Percentiles rank a stretch among this genome's conserved stretches.
Evolutionary conservation across 495 filamentous ascomycete species (phyloP).

Genomic region (Neurospora intermedia): DNA sequence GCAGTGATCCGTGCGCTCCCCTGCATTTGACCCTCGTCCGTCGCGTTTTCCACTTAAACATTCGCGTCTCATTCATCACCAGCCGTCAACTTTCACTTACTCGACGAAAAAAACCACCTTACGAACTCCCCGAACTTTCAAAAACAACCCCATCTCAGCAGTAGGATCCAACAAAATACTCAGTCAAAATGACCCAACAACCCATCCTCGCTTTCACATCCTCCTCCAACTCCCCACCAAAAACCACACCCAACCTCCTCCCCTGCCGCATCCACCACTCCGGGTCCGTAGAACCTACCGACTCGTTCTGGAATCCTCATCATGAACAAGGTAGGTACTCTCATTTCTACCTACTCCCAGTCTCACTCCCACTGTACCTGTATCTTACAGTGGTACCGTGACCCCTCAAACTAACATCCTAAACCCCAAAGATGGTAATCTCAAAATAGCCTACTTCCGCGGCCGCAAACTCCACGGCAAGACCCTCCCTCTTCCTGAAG

Average conservation of each 20-base stretch:
- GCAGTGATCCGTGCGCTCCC: neutral
- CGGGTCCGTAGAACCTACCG: slow-evolving; percentile 53
- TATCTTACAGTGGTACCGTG: too few relatives aligned
- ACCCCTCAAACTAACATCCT: too few relatives aligned
- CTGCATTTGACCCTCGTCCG: neutral
- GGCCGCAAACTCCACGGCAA: slow-evolving; percentile 71
- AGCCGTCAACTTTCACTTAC: neutral
- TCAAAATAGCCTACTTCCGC: slow-evolving; percentile 60
- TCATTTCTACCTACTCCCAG: too few relatives aligned
- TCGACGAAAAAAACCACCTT: neutral
- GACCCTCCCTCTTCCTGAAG: slow-evolving; percentile 54
- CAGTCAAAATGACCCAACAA: slow-evolving; percentile 14
- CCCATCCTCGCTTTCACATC: slow-evolving; percentile 16
- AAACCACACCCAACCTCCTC: slow-evolving; percentile 65
- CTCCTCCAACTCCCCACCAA: slow-evolving; percentile 4
- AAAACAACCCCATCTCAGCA: too few relatives aligned
- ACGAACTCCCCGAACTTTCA: too few relatives aligned
- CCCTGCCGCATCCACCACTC: slow-evolving; percentile 77
- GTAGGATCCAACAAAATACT: too few relatives aligned
- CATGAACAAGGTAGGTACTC: slow-evolving; percentile 10
- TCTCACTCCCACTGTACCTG: too few relatives aligned
- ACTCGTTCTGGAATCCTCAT: slow-evolving; percentile 62
- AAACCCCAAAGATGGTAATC: slow-evolving; percentile 14
- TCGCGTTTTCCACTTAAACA: neutral
- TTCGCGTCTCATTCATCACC: neutral